phyloP scores from a whole-genome alignment of 2,329 filamentous ascomycete species.

The Parafenestella ontariensis region DNA sequence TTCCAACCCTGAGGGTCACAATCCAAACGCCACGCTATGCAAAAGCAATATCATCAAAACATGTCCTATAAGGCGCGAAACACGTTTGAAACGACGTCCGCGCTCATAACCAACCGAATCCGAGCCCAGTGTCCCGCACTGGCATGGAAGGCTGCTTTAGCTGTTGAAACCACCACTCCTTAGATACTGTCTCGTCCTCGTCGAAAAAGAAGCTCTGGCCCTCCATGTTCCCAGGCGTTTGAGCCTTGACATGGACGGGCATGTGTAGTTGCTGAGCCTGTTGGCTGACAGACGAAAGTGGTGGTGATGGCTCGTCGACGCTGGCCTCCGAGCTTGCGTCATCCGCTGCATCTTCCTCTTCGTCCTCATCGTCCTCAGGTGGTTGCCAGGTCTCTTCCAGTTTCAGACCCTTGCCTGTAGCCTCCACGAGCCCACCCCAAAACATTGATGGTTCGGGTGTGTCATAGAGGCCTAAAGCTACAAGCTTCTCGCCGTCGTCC shows the following conservation, averaged over 20 bases:
- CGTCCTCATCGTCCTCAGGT: constrained; percentile 61
- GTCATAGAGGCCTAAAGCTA: constrained; percentile 86
- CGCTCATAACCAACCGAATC: constrained; percentile 48
- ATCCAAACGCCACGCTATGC: constrained; percentile 43
- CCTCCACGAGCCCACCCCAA: constrained; percentile 58
- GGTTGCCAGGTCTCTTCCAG: constrained; percentile 82
- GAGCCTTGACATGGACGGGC: constrained; percentile 36
- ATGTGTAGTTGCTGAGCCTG: constrained; percentile 28
- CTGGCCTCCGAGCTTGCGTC: constrained; percentile 54
- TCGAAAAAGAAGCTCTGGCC: constrained; percentile 53
- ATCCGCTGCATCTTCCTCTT: constrained; percentile 34
- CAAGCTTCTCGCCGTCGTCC: constrained; percentile 71
- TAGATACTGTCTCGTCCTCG: constrained; percentile 46
- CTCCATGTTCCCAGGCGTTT: constrained; percentile 43
- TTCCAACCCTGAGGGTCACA: constrained; percentile 15
- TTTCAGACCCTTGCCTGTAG: constrained; percentile 76
- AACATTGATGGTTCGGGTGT: constrained; percentile 67
- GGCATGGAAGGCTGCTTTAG: constrained; percentile 45
- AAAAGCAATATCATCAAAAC: constrained; percentile 21
- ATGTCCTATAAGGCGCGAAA: constrained; percentile 5
- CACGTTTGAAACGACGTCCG: constrained; percentile 14
- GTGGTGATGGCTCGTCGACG: constrained; percentile 44
- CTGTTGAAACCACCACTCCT: constrained; percentile 53
- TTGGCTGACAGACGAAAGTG: constrained; percentile 29
- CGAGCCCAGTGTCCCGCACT: constrained; percentile 48